phyloP scores from a whole-genome alignment of 1,284 basidiomycete genomes.

The Leccinum fallax region DNA sequence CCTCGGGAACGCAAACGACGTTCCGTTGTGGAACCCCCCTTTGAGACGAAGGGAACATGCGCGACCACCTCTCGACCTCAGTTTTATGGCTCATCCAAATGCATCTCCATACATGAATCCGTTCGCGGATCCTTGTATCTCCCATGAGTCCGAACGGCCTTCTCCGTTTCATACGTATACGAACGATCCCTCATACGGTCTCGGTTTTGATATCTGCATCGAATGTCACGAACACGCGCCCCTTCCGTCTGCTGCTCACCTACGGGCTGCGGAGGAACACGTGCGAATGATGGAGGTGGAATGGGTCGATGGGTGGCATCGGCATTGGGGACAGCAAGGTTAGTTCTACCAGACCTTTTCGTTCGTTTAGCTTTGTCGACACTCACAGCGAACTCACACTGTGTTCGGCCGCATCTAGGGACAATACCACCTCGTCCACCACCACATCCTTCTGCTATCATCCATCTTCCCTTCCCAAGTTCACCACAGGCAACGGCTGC shows the following conservation, averaged over 20 bases:
- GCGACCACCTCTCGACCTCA: not conserved
- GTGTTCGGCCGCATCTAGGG: not conserved
- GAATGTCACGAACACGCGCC: conserved; percentile 82
- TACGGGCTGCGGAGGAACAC: not conserved
- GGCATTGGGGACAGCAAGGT: not conserved
- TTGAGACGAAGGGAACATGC: conserved; percentile 11
- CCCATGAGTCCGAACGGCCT: conserved; percentile 26
- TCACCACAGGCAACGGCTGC: not conserved
- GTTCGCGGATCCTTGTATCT: conserved; percentile 13
- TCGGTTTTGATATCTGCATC: conserved; percentile 81
- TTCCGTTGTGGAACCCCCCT: conserved; percentile 45
- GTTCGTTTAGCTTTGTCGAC: not conserved
- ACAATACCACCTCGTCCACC: not conserved
- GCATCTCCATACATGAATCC: conserved; percentile 17
- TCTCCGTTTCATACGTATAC: conserved; percentile 55
- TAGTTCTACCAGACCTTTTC: not conserved
- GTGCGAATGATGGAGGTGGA: conserved; percentile 1
- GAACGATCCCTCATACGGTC: conserved; percentile 61
- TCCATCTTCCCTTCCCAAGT: not conserved
- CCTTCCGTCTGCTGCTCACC: conserved; percentile 50
- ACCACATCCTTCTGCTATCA: conserved; percentile 1
- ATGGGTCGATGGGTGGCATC: not conserved
- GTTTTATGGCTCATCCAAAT: conserved; percentile 1
- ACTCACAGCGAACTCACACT: not conserved
- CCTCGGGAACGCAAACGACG: conserved; percentile 79